A percentile compares a stretch with the other conserved stretches of the same genome.
These are phyloP conservation scores for Postia placenta DNA, from an alignment of 768 basidiomycete species.

Conservation along the genomic window DNA sequence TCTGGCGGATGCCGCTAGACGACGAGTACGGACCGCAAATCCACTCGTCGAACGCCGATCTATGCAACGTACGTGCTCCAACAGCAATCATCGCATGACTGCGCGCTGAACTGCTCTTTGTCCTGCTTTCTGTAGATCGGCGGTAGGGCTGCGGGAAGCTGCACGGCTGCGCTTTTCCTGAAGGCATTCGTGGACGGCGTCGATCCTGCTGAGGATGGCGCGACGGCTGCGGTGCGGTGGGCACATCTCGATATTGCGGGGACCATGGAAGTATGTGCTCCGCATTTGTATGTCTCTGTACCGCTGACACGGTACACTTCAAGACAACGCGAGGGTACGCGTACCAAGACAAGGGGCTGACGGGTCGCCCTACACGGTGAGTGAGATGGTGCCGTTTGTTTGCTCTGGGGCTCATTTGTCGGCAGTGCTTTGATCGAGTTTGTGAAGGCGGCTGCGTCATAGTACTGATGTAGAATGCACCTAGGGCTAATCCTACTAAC, in stretches of 20 bases:
- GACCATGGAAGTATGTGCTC: slow-evolving; percentile 56
- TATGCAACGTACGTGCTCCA: slow-evolving; percentile 59
- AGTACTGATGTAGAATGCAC: too few species aligned
- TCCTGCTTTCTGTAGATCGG: slow-evolving; percentile 47
- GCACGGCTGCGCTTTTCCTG: slow-evolving; percentile 84
- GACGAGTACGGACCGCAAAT: slow-evolving; percentile 79
- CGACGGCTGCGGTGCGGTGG: slow-evolving; percentile 68
- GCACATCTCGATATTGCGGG: slow-evolving; percentile 86
- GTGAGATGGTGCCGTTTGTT: too few species aligned
- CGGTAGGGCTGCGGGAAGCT: slow-evolving; percentile 64
- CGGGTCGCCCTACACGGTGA: slow-evolving; percentile 73
- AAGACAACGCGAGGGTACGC: slow-evolving; percentile 47
- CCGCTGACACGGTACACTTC: not conserved
- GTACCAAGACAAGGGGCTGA: slow-evolving; percentile 74
- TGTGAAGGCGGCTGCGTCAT: too few species aligned
- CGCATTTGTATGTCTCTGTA: not conserved
- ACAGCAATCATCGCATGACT: not conserved
- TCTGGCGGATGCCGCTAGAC: slow-evolving; percentile 90
- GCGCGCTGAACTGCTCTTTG: not conserved
- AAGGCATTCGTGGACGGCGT: slow-evolving; percentile 77
- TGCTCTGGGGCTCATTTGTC: too few species aligned
- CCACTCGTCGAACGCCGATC: slow-evolving; percentile 69
- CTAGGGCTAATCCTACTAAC: too few species aligned
- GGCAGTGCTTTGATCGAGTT: too few species aligned
- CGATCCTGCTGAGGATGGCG: slow-evolving; percentile 47